These are phyloP conservation scores for Ambrosia trifida DNA, from an alignment of 129 eudicot species.

Conservation along the genomic window DNA sequence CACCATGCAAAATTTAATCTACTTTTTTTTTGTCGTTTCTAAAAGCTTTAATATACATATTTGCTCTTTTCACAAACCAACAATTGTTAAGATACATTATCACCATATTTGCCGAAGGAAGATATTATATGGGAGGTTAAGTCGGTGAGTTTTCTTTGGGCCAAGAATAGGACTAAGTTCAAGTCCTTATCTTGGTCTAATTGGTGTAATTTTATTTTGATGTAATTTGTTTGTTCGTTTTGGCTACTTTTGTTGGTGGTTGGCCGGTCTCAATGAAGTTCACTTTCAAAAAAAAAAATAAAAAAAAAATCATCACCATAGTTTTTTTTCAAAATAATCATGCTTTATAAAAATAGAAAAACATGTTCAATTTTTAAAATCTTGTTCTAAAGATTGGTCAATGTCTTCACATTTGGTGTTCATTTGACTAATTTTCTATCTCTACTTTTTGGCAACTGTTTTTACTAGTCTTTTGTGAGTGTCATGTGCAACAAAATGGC, in stretches of 20 bases:
- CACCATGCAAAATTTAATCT: background rate
- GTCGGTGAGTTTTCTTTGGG: no score
- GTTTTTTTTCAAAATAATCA: background rate
- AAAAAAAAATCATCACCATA: no score
- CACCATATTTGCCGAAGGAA: no score
- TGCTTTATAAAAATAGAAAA: background rate
- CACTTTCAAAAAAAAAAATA: no score
- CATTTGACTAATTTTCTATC: conserved; percentile 20
- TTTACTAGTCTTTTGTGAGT: conserved; percentile 8
- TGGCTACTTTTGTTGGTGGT: no score
- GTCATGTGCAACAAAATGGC: conserved; percentile 28
- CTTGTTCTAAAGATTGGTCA: conserved; percentile 1
- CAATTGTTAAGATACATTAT: background rate
- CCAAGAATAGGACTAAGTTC: no score
- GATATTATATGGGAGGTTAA: no score
- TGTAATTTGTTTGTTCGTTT: no score
- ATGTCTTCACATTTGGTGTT: background rate
- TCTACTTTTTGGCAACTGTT: background rate
- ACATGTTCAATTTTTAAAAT: background rate
- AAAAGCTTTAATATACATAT: background rate
- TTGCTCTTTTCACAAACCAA: conserved; percentile 4
- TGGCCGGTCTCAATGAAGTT: no score
- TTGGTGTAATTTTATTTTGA: no score
- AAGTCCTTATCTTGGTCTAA: no score
- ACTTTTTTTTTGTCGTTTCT: background rate